These are phyloP conservation scores for Aphanomyces astaci DNA, from an alignment of 352 stramenopile species.

Conservation along the genomic window DNA sequence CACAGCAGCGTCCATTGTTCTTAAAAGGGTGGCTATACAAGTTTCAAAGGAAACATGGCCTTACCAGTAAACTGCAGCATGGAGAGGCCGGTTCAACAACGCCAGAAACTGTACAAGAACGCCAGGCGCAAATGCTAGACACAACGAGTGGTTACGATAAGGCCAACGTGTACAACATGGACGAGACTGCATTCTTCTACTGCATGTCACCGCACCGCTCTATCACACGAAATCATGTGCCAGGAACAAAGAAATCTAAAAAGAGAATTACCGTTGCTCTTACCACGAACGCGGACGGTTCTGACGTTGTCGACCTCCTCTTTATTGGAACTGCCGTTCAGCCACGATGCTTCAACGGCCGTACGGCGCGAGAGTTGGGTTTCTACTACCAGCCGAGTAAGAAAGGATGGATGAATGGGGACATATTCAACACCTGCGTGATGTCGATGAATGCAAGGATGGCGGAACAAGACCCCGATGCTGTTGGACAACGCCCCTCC, in stretches of 20 bases:
- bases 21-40: no score
- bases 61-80: no score
- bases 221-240: not conserved
- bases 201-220: not conserved
- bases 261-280: slow-evolving; percentile 4
- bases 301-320: no score
- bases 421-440: not conserved
- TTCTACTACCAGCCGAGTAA: slow-evolving; percentile 1
- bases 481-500: not conserved
- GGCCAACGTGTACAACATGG: slow-evolving; percentile 24
- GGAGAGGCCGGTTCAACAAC: no score
- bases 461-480: not conserved
- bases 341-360: slow-evolving; percentile 2
- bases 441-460: not conserved
- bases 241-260: slow-evolving; percentile 1
- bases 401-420: slow-evolving; percentile 16
- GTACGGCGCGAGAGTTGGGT: not conserved
- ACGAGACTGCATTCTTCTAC: slow-evolving; percentile 24
- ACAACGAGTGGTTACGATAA: slow-evolving; percentile 7
- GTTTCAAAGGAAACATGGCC: no score
- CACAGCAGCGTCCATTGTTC: no score
- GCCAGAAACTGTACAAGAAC: no score
- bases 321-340: no score
- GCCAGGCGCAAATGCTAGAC: no score
- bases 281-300: not conserved